These are phyloP conservation scores for Citeromyces nyonsensis DNA, from an alignment of 805 yeast genomes.

Conservation along the genomic window DNA sequence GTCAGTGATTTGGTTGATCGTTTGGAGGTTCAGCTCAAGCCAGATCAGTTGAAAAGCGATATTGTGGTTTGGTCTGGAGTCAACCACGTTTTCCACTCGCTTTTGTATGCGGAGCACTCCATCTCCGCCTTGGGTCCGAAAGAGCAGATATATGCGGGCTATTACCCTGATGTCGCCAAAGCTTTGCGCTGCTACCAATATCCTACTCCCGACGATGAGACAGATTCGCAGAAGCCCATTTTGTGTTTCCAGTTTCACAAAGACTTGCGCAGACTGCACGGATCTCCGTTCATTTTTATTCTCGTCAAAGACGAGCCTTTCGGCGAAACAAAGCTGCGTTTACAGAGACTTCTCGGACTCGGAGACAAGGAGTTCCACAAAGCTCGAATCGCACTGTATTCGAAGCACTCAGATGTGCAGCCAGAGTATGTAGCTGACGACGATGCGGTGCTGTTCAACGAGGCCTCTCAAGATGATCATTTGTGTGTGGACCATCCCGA, in stretches of 20 bases:
- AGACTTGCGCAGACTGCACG: constrained; percentile 50
- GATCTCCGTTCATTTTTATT: constrained; percentile 76
- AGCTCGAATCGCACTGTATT: constrained; percentile 48
- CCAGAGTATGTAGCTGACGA: constrained; percentile 35
- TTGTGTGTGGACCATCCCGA: constrained; percentile 85
- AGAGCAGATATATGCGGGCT: constrained; percentile 26
- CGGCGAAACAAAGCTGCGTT: constrained; percentile 43
- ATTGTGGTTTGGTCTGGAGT: constrained; percentile 44
- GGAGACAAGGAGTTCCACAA: constrained; percentile 72
- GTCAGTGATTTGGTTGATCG: constrained; percentile 38
- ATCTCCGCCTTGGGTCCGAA: constrained; percentile 22
- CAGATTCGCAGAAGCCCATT: constrained; percentile 22
- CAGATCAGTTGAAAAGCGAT: constrained; percentile 26
- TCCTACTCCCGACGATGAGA: neutral
- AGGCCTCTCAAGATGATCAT: constrained; percentile 29
- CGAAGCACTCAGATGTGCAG: constrained; percentile 17
- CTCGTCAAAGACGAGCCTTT: constrained; percentile 54
- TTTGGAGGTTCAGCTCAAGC: constrained; percentile 35
- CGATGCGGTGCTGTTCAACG: constrained; percentile 37
- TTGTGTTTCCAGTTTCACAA: constrained; percentile 70
- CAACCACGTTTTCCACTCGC: constrained; percentile 12
- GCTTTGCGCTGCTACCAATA: constrained; percentile 6
- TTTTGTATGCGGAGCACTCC: constrained; percentile 16
- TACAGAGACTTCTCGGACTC: constrained; percentile 57
- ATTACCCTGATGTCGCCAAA: constrained; percentile 23